Evolutionary conservation across 2,329 filamentous ascomycete species (phyloP).

Genomic region (Cordyceps pruinosa): DNA sequence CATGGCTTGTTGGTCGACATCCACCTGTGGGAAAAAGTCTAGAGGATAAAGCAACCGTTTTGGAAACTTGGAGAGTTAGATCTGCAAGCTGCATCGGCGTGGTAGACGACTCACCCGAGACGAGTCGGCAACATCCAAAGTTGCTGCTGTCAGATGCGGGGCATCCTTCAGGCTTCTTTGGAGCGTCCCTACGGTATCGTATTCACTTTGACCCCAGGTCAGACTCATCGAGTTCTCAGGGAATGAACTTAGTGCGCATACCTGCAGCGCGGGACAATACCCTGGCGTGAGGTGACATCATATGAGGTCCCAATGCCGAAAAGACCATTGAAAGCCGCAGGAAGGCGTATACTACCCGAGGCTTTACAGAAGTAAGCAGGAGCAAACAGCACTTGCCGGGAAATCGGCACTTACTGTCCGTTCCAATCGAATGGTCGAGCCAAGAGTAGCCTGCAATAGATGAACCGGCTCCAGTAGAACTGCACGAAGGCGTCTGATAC

Average conservation of each 20-base stretch:
- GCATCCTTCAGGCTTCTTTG: constrained; percentile 1
- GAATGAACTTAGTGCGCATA: not conserved
- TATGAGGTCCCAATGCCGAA: not conserved
- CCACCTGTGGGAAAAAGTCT: constrained; percentile 3
- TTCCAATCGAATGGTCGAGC: constrained; percentile 20
- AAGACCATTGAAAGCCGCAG: constrained; percentile 1
- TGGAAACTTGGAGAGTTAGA: constrained; percentile 1
- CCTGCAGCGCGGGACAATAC: constrained; percentile 14
- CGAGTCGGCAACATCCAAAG: constrained; percentile 1
- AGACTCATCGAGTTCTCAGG: not conserved
- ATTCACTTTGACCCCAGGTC: constrained; percentile 2
- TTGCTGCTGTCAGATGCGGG: not conserved
- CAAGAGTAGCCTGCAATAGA: constrained; percentile 24
- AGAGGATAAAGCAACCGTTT: constrained; percentile 1
- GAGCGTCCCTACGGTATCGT: not conserved
- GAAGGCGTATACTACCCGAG: constrained; percentile 6
- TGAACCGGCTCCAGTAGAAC: constrained; percentile 21
- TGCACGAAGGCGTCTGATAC: constrained; percentile 22
- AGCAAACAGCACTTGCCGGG: constrained; percentile 9
- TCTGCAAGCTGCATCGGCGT: not conserved
- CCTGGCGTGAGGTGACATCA: not conserved
- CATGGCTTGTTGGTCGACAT: constrained; percentile 3
- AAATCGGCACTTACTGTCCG: constrained; percentile 16
- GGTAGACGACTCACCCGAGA: not conserved
- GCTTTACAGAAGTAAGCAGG: not conserved